These are phyloP conservation scores for Cercophora samala DNA, from an alignment of 495 filamentous ascomycete genomes.

Conservation along the genomic window DNA sequence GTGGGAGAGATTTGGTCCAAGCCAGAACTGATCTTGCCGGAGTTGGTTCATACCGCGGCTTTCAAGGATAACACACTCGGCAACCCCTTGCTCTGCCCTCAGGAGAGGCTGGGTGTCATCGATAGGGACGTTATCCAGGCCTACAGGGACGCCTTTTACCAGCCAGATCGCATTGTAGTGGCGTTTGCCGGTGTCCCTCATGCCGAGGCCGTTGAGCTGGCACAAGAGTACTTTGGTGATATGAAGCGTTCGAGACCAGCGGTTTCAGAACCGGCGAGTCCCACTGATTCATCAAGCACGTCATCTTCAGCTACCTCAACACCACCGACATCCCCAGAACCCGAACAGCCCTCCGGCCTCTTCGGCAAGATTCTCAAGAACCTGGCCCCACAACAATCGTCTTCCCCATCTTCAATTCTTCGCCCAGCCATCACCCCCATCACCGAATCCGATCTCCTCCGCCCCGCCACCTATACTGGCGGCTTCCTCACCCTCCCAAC, in stretches of 20 bases:
- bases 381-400: conserved; percentile 61
- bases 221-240: conserved; percentile 84
- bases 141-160: conserved; percentile 81
- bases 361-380: conserved; percentile 87
- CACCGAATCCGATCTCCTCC: conserved; percentile 55
- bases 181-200: conserved; percentile 93
- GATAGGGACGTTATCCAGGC: conserved; percentile 68
- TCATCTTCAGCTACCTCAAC: conserved; percentile 42
- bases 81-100: conserved; percentile 87
- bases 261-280: conserved; percentile 45
- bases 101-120: conserved; percentile 75
- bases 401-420: conserved; percentile 56
- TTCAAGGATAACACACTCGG: conserved; percentile 94
- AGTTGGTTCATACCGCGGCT: conserved; percentile 90
- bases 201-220: conserved; percentile 70
- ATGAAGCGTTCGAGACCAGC: conserved; percentile 52
- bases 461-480: conserved; percentile 85
- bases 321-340: conserved; percentile 32
- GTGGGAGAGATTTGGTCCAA: conserved; percentile 97
- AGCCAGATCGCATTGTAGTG: conserved; percentile 85
- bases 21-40: conserved; percentile 92
- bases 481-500: conserved; percentile 83
- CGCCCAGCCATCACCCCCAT: conserved; percentile 39
- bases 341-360: conserved; percentile 54
- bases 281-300: conserved; percentile 42